phyloP scores from a whole-genome alignment of 2,329 filamentous ascomycete species.

The Fusarium sp. region DNA sequence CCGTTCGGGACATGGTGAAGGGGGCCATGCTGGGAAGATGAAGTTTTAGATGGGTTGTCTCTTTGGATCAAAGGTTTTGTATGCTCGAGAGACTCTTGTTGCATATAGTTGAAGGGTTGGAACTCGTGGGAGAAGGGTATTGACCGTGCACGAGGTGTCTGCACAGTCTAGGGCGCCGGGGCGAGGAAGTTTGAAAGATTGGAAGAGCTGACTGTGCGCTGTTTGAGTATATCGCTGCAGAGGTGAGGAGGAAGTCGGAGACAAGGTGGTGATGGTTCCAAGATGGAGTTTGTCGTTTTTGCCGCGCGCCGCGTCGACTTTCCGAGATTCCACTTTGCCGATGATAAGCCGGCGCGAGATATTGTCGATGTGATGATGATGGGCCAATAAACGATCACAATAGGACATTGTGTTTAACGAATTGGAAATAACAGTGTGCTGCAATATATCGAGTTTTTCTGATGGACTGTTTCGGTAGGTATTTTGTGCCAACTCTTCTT shows the following conservation, averaged over 20 bases:
- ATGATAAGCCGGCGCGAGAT: constrained; percentile 47
- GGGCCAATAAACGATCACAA: constrained; percentile 30
- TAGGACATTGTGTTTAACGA: constrained; percentile 33
- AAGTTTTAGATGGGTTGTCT: constrained; percentile 51
- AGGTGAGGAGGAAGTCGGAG: constrained; percentile 25
- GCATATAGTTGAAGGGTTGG: constrained; percentile 70
- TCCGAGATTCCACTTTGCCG: constrained; percentile 41
- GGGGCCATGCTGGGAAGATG: constrained; percentile 69
- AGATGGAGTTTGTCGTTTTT: constrained; percentile 41
- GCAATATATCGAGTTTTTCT: background rate
- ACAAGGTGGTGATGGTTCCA: constrained; percentile 36
- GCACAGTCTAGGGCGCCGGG: constrained; percentile 62
- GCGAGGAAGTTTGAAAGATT: constrained; percentile 11
- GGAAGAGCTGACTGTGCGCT: constrained; percentile 21
- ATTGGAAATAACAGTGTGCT: constrained; percentile 3
- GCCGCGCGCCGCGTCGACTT: constrained; percentile 42
- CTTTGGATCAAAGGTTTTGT: constrained; percentile 57
- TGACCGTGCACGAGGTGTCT: constrained; percentile 63
- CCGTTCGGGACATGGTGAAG: constrained; percentile 58
- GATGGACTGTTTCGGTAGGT: background rate
- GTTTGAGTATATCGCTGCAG: constrained; percentile 34
- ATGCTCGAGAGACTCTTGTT: constrained; percentile 66
- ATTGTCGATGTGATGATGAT: constrained; percentile 11
- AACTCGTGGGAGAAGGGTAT: constrained; percentile 51
- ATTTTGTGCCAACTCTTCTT: background rate